Conservation (phyloP, 2,329 filamentous ascomycete genomes). For the Gaeumannomyces sp. region DNA sequence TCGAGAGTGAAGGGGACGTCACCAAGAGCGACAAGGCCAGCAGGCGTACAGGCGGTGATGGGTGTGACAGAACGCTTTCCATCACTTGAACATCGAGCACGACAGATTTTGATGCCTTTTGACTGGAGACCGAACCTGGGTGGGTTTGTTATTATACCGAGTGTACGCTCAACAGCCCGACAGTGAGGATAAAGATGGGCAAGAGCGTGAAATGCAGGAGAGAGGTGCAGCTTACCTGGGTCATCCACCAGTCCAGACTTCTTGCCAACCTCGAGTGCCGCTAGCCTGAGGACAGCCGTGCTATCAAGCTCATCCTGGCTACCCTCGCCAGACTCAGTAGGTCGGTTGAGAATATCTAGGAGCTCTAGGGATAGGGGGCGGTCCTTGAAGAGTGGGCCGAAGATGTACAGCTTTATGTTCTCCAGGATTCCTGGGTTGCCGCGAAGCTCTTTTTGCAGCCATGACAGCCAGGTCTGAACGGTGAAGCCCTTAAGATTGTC, state of each 20-base stretch:
- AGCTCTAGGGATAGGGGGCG: conserved; percentile 48
- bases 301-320: conserved; percentile 35
- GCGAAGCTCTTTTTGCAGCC: conserved; percentile 46
- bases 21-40: conserved; percentile 78
- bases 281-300: conserved; percentile 55
- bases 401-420: conserved; percentile 58
- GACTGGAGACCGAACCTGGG: conserved; percentile 17
- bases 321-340: conserved; percentile 31
- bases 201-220: background rate
- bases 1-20: conserved; percentile 67
- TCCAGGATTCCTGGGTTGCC: conserved; percentile 49
- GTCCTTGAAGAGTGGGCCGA: conserved; percentile 58
- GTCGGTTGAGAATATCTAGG: conserved; percentile 42
- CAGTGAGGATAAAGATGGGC: background rate
- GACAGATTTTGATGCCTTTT: conserved; percentile 17
- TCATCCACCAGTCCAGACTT: conserved; percentile 65
- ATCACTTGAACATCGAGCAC: conserved; percentile 10
- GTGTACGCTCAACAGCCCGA: background rate
- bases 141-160: conserved; percentile 8
- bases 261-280: conserved; percentile 65
- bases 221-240: conserved; percentile 39
- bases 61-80: conserved; percentile 35
- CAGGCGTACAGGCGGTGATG: conserved; percentile 61
- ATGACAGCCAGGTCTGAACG: conserved; percentile 46
- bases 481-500: conserved; percentile 27